Evolutionary conservation across 164 flowering plant genomes (phyloP).

Genomic region (Platanus orientalis): DNA sequence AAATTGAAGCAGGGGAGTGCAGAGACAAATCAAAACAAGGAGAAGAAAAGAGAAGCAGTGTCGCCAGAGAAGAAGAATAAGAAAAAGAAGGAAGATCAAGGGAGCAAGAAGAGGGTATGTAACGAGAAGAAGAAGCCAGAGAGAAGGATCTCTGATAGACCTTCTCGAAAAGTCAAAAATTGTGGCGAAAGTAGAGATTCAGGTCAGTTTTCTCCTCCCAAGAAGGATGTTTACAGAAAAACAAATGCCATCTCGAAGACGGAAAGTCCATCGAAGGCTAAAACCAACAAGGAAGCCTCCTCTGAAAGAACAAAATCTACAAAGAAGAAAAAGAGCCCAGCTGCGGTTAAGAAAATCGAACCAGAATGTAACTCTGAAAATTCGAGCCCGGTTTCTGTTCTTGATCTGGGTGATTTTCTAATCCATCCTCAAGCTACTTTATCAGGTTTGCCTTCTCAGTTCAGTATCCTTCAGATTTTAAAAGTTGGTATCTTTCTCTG

Average conservation of each 20-base stretch:
- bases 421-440: constrained; percentile 23
- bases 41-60: constrained; percentile 5
- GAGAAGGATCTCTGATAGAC: background rate
- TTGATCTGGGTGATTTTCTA: constrained; percentile 41
- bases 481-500: background rate
- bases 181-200: constrained; percentile 5
- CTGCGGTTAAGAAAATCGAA: constrained; percentile 16
- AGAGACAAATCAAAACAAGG: constrained; percentile 9
- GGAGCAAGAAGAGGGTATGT: background rate
- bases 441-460: constrained; percentile 35
- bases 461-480: background rate
- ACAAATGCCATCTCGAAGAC: background rate
- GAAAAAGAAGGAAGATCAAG: constrained; percentile 1
- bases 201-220: constrained; percentile 4
- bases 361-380: constrained; percentile 46
- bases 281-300: constrained; percentile 8
- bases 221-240: constrained; percentile 13
- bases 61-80: background rate
- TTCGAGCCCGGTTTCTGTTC: constrained; percentile 80
- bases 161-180: background rate
- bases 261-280: constrained; percentile 1
- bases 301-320: constrained; percentile 9
- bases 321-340: constrained; percentile 18
- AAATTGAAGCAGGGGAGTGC: constrained; percentile 27
- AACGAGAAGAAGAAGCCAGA: background rate